Conservation (phyloP, 306 rosid species). For the Purshia tridentata region DNA sequence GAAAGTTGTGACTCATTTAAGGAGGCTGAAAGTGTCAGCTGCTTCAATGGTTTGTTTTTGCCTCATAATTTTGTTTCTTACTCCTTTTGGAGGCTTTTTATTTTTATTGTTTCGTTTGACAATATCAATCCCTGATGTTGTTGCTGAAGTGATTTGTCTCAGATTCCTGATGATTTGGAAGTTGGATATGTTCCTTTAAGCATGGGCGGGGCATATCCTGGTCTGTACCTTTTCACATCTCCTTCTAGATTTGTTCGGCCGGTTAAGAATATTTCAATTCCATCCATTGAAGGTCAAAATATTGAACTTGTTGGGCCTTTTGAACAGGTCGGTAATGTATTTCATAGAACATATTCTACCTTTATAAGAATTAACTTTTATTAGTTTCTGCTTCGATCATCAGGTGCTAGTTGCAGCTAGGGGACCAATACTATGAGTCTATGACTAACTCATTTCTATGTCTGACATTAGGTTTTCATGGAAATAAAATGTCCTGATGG, state of each 20-base stretch:
- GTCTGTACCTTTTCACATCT: conserved; percentile 71
- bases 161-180: conserved; percentile 90
- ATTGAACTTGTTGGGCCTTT: conserved; percentile 92
- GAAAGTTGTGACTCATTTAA: conserved; percentile 74
- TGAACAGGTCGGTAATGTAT: conserved; percentile 65
- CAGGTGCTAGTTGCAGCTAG: background rate
- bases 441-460: conserved; percentile 10
- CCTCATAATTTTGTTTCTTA: conserved; percentile 5
- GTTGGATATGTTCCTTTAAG: conserved; percentile 94
- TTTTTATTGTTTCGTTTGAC: background rate
- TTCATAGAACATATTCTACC: conserved; percentile 9
- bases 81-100: background rate
- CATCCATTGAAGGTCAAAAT: conserved; percentile 48
- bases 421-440: too few species aligned
- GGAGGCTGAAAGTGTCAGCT: conserved; percentile 67
- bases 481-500: conserved; percentile 96
- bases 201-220: conserved; percentile 89
- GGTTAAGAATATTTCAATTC: conserved; percentile 66
- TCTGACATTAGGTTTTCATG: conserved; percentile 67
- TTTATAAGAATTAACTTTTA: background rate
- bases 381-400: conserved; percentile 13
- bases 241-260: conserved; percentile 93
- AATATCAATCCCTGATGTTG: conserved; percentile 21
- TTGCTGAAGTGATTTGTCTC: conserved; percentile 29
- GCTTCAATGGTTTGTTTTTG: conserved; percentile 53